These are phyloP conservation scores for Pythium graminicola DNA, from an alignment of 352 stramenopile species.

Conservation along the genomic window DNA sequence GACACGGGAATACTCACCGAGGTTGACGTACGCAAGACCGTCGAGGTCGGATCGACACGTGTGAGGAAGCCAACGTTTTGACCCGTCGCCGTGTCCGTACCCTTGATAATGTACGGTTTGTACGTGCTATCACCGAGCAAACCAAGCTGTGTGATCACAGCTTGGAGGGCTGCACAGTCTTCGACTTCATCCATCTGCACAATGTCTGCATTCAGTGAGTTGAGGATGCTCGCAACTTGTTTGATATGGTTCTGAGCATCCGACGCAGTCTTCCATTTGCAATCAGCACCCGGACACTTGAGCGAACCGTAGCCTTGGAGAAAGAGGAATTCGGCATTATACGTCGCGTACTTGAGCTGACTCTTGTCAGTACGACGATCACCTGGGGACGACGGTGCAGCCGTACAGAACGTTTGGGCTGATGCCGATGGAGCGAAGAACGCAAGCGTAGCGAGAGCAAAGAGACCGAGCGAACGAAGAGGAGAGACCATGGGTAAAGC, in stretches of 20 bases:
- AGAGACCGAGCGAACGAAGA: conserved; percentile 15
- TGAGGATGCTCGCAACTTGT: conserved; percentile 44
- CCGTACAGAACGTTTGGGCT: conserved; percentile 40
- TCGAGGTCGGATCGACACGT: conserved; percentile 46
- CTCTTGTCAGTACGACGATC: conserved; percentile 42
- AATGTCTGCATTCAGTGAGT: conserved; percentile 51
- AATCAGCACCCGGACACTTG: conserved; percentile 41
- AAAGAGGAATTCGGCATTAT: conserved; percentile 61
- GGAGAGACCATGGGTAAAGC: conserved; percentile 32
- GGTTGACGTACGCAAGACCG: conserved; percentile 35
- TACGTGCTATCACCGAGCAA: conserved; percentile 46
- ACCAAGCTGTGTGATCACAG: conserved; percentile 42
- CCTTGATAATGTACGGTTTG: conserved; percentile 54
- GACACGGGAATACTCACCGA: conserved; percentile 36
- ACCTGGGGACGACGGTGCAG: conserved; percentile 30
- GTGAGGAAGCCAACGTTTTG: conserved; percentile 64
- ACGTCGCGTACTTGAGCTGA: conserved; percentile 58
- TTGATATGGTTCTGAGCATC: conserved; percentile 42
- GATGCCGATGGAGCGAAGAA: conserved; percentile 18
- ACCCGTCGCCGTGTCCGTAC: conserved; percentile 54
- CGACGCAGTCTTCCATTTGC: conserved; percentile 40
- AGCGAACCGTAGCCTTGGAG: conserved; percentile 34
- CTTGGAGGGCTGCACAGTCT: conserved; percentile 42
- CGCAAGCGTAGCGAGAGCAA: conserved; percentile 4
- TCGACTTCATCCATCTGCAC: conserved; percentile 63